These are phyloP conservation scores for Kodamaea jinghongensis DNA, from an alignment of 805 yeast genomes.

Conservation along the genomic window DNA sequence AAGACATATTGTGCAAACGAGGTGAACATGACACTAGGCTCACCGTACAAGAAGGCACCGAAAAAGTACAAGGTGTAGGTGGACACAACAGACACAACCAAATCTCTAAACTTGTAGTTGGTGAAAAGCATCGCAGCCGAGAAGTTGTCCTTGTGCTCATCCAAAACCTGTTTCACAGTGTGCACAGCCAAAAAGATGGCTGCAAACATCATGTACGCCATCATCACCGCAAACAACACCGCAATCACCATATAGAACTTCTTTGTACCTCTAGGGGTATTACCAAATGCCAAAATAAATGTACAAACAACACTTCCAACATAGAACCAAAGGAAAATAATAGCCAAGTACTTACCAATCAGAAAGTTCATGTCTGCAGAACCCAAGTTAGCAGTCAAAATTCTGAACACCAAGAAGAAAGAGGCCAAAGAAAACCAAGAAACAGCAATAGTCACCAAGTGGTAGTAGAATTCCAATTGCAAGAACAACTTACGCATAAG, in stretches of 20 bases:
- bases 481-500: constrained; percentile 72
- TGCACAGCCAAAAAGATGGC: constrained; percentile 76
- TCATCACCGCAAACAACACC: constrained; percentile 76
- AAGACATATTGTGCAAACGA: constrained; percentile 80
- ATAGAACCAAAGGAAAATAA: constrained; percentile 81
- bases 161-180: constrained; percentile 58
- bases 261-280: constrained; percentile 88
- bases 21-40: constrained; percentile 92
- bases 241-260: constrained; percentile 73
- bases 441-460: constrained; percentile 73
- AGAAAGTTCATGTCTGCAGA: constrained; percentile 57
- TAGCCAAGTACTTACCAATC: constrained; percentile 75
- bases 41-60: constrained; percentile 77
- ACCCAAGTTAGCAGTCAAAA: constrained; percentile 77
- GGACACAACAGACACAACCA: constrained; percentile 79
- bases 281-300: constrained; percentile 88
- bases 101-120: constrained; percentile 75
- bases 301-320: constrained; percentile 77
- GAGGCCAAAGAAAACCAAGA: constrained; percentile 92
- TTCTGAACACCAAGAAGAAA: constrained; percentile 88
- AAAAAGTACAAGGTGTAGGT: constrained; percentile 79
- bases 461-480: constrained; percentile 87
- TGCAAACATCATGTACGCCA: constrained; percentile 88
- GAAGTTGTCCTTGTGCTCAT: constrained; percentile 41
- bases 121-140: constrained; percentile 50